Conservation (phyloP, 768 basidiomycete species). For the Suillus tomentosus region DNA sequence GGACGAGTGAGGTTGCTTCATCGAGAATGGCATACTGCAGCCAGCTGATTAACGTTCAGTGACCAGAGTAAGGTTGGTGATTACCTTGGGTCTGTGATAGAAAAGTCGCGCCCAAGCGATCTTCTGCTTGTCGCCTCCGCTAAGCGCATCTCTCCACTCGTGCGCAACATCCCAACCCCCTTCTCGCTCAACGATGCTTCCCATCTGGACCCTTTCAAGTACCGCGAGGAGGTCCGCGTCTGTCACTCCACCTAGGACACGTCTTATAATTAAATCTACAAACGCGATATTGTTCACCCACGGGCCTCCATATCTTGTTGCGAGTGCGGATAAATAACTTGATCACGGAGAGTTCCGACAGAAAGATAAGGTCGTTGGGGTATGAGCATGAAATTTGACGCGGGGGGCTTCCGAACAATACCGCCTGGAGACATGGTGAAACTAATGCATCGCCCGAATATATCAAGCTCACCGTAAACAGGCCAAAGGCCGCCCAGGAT, state of each 20-base stretch:
- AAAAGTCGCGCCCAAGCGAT: slow-evolving; percentile 97
- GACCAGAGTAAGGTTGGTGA: slow-evolving; percentile 18
- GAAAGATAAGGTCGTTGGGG: slow-evolving; percentile 97
- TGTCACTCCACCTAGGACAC: slow-evolving; percentile 58
- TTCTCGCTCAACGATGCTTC: slow-evolving; percentile 84
- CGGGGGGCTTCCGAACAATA: slow-evolving; percentile 84
- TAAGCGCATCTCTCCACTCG: slow-evolving; percentile 93
- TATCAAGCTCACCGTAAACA: slow-evolving; percentile 44
- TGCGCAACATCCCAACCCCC: slow-evolving; percentile 92
- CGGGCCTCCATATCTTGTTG: slow-evolving; percentile 76
- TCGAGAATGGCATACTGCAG: slow-evolving; percentile 91
- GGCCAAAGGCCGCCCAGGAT: slow-evolving; percentile 98
- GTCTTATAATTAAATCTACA: slow-evolving; percentile 12
- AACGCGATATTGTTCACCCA: slow-evolving; percentile 38
- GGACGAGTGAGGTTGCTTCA: slow-evolving; percentile 94
- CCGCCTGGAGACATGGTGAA: slow-evolving; percentile 47
- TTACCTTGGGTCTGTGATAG: slow-evolving; percentile 90
- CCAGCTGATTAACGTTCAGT: slow-evolving; percentile 11
- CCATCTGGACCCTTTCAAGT: slow-evolving; percentile 81
- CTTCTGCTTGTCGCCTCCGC: slow-evolving; percentile 96
- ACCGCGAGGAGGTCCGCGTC: slow-evolving; percentile 76
- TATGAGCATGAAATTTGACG: slow-evolving; percentile 89
- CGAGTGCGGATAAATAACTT: slow-evolving; percentile 94
- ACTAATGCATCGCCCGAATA: neutral
- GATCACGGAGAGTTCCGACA: slow-evolving; percentile 90